Conservation (phyloP, 2,329 filamentous ascomycete genomes). For the Claviceps sorghi region DNA sequence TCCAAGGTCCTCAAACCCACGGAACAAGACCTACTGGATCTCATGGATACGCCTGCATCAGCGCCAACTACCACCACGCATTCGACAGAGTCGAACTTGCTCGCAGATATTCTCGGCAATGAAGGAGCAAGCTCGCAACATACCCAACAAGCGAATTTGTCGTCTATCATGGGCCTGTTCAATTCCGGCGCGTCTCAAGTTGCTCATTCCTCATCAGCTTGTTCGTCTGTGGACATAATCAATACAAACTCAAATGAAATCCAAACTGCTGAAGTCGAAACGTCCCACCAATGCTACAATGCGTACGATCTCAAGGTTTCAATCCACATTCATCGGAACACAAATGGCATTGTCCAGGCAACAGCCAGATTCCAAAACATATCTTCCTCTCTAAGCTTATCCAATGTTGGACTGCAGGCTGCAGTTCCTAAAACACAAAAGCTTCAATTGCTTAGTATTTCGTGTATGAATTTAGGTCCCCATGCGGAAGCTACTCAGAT, state of each 20-base stretch:
- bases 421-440: conserved; percentile 96
- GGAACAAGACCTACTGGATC: conserved; percentile 82
- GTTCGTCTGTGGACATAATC: conserved; percentile 36
- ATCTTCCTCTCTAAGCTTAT: conserved; percentile 49
- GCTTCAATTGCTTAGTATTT: conserved; percentile 81
- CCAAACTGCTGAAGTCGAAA: conserved; percentile 26
- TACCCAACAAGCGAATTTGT: conserved; percentile 40
- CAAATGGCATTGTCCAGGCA: conserved; percentile 66
- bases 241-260: conserved; percentile 31
- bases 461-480: conserved; percentile 57
- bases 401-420: conserved; percentile 72
- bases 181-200: conserved; percentile 28
- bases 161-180: conserved; percentile 88
- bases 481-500: conserved; percentile 76
- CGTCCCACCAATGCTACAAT: conserved; percentile 61
- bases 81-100: conserved; percentile 65
- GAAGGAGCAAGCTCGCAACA: conserved; percentile 33
- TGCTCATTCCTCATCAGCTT: conserved; percentile 18
- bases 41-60: conserved; percentile 62
- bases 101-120: conserved; percentile 82
- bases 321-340: conserved; percentile 70
- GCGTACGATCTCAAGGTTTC: conserved; percentile 73
- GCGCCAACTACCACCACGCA: conserved; percentile 37
- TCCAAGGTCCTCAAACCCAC: conserved; percentile 67
- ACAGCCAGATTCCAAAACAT: conserved; percentile 72